Base-by-base conservation (phyloP, 768 basidiomycete species). In the Xanthoconium purpureum region DNA sequence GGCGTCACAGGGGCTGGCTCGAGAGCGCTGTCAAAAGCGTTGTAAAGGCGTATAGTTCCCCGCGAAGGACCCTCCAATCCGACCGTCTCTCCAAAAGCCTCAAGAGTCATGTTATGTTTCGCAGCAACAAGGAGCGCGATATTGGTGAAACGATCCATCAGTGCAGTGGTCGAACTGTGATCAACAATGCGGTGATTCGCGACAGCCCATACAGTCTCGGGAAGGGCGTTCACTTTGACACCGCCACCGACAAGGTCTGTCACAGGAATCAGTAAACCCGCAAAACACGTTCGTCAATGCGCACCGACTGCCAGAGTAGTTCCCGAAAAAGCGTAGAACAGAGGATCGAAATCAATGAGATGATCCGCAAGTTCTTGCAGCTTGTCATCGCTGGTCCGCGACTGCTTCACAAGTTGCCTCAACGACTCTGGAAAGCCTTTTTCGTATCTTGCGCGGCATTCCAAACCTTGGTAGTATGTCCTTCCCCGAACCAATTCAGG, bases 151-250 rank as follows among this genome's bases (percentile, higher is more conserved):
- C 54, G 61, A 36, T 29, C 17, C 39, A 49, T 52, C 32, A 69
- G 38, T 20, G 56, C 57, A 43, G 50, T 38, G 13, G 35, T 49
- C 0, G 66, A 71, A 40, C 58, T 75, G 52, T 75, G 67, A 11
- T 70, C 70, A 36, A 66, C 71, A 52, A 77, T 62, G 10, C 72
- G 66, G 48, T 74, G 63, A 50, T 77, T 74, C 38, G 65, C 64
- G 20, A 77, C 52, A 7, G 73, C 74, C 55, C 64, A 73, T 15
- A 64, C 74, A 33, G 65, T 66, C 57, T 81, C 80, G 0, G 79
- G 78, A 12, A 82, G 68, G 2, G 78, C 77, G 55, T 81, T 80
- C 42, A 73, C 67, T 69, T 82, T 81, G 1, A 73, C 71, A 13
- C 72, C 75, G 14, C 76, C 76, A 20, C 67, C 59, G 43, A 81